Base-by-base conservation (phyloP, 306 rosid species). In the Cyamopsis tetragonoloba region DNA sequence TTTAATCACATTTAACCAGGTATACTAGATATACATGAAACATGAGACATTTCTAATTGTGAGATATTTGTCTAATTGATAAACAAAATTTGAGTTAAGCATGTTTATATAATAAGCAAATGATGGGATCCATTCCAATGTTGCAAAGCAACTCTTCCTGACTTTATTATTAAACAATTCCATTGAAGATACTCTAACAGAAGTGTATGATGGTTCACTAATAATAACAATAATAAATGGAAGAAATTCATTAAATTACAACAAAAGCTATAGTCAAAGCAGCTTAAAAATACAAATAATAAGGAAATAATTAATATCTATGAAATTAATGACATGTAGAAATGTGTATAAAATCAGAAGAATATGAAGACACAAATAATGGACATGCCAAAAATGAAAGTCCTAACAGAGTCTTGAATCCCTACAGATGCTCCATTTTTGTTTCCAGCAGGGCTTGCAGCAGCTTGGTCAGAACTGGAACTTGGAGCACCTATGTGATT, bases 381-480 rank as follows among this genome's bases (percentile, higher is more conserved):
- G n/a, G 51, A 70, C 9, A 80, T 5, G 22, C 65, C 79, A 54
- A 76, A 54, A 67, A 72, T 47, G 62, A 72, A 55, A 34, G 42
- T 38, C 13, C 54, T 1, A 19, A 7, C n/a, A 55, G 70, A 62
- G 17, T 32, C 46, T 38, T 72, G 15, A 55, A 70, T 41, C 61
- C 61, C 18, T 46, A n/a, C n/a, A n/a, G 49, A 44, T 4, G 51
- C 66, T 72, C 70, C 85, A 55, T 9, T 59, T 18, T 38, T 71
- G 74, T 18, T 14, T 51, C 3, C 31, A 27, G 79, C 24, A 72
- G 79, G 68, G 38, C 5, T 44, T 4, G 62, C 24, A n/a, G 70
- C 46, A 67, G 70, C 30, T 17, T n/a, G 69, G 2, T 19, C 14
- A 17, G 74, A 46, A 38, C 74, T 47, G 42, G 76, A 30, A 5